Percentiles rank a stretch among this genome's conserved stretches.
phyloP scores from a whole-genome alignment of 148 eudicot genomes.

The Rhododendron henanense region DNA sequence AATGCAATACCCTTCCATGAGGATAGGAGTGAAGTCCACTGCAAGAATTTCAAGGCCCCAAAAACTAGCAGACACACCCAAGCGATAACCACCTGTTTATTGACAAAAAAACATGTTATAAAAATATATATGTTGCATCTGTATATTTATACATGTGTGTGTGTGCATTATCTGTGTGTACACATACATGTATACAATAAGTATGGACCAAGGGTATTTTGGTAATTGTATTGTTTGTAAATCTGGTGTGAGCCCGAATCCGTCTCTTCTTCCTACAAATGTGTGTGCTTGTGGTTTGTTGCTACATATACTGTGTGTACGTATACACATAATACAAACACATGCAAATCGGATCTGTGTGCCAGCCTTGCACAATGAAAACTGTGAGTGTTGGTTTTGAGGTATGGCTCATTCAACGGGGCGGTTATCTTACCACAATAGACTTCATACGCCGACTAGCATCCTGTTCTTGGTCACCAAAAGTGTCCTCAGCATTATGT shows the following conservation, averaged over 20 bases:
- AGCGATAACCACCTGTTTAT: slow-evolving; percentile 52
- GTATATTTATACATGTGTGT: neutral
- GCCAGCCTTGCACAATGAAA: neutral
- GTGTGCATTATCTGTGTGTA: neutral
- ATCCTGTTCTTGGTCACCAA: slow-evolving; percentile 49
- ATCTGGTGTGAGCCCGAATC: neutral
- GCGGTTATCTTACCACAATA: slow-evolving; percentile 52
- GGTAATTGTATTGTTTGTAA: neutral
- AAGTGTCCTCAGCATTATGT: slow-evolving; percentile 64
- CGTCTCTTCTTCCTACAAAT: neutral
- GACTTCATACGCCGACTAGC: slow-evolving; percentile 69
- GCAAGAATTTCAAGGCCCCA: slow-evolving; percentile 52
- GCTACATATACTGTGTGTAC: neutral
- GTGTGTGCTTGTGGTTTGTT: neutral
- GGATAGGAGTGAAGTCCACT: slow-evolving; percentile 61
- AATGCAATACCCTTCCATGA: slow-evolving; percentile 78
- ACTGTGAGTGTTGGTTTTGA: neutral
- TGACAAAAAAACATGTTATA: neutral
- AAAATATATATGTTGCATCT: neutral
- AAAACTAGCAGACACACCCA: slow-evolving; percentile 53
- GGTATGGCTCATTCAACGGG: neutral
- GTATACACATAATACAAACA: neutral
- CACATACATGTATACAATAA: neutral
- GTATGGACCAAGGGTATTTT: neutral
- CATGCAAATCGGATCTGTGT: neutral